Conservation (phyloP, 352 stramenopile species). For the Globisporangium perplexum region DNA sequence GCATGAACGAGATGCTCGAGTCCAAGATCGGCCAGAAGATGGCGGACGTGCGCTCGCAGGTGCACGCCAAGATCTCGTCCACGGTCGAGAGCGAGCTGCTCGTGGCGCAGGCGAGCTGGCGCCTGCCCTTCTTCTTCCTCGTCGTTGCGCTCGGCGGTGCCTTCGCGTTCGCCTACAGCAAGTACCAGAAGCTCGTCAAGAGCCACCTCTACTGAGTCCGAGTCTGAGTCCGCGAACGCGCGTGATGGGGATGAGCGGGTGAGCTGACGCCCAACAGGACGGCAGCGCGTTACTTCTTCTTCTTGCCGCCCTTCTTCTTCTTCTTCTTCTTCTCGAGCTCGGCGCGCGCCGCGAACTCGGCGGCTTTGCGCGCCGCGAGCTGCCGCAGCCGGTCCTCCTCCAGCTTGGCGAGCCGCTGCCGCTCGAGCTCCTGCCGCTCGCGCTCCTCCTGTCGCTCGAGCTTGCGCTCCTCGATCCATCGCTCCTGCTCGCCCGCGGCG, state of each 20-base stretch:
- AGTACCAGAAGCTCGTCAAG: conserved; percentile 86
- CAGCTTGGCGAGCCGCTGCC: conserved; percentile 37
- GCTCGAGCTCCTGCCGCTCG: conserved; percentile 37
- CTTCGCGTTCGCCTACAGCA: conserved; percentile 69
- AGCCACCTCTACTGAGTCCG: conserved; percentile 66
- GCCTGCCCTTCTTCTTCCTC: conserved; percentile 76
- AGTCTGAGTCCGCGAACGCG: neutral
- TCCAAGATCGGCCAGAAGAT: conserved; percentile 69
- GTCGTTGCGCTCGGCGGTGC: conserved; percentile 48
- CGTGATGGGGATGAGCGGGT: neutral
- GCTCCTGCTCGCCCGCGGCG: conserved; percentile 34
- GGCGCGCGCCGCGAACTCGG: conserved; percentile 58
- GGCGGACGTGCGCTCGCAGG: conserved; percentile 45
- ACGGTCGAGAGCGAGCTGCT: conserved; percentile 67
- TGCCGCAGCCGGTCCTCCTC: conserved; percentile 70
- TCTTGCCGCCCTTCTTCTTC: conserved; percentile 55
- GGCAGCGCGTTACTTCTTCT: conserved; percentile 26
- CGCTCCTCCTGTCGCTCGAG: conserved; percentile 45
- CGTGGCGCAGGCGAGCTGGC: conserved; percentile 61
- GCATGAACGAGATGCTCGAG: conserved; percentile 69
- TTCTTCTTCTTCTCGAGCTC: conserved; percentile 85
- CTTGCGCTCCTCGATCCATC: conserved; percentile 76
- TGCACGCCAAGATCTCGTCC: conserved; percentile 63
- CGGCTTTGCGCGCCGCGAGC: conserved; percentile 56
- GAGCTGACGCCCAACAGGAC: neutral